phyloP scores from a whole-genome alignment of 73 alveolate species.

The Paramecium tetraurelia region DNA sequence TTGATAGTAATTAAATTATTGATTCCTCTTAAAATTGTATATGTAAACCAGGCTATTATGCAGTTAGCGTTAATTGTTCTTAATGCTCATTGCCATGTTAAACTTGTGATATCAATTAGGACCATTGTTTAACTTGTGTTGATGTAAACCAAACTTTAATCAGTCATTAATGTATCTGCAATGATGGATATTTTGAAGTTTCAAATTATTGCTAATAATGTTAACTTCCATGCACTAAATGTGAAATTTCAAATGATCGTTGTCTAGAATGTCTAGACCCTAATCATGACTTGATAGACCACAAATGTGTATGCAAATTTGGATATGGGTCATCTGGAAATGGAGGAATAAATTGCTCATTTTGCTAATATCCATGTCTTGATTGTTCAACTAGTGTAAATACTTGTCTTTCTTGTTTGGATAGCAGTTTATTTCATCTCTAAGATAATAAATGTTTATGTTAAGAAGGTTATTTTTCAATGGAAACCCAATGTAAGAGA shows the following conservation, averaged over 20 bases:
- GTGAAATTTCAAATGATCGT: neutral
- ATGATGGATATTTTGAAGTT: neutral
- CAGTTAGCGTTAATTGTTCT: neutral
- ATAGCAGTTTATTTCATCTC: neutral
- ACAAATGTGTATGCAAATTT: neutral
- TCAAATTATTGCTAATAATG: neutral
- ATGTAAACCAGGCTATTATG: neutral
- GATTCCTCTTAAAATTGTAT: neutral
- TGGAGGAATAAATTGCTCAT: neutral
- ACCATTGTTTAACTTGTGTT: slow-evolving; percentile 4
- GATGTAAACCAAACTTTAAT: neutral
- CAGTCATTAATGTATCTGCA: neutral
- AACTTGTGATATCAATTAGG: neutral
- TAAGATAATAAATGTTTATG: neutral
- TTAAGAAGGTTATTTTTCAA: neutral
- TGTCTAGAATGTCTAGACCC: neutral
- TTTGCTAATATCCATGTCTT: neutral
- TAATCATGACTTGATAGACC: neutral
- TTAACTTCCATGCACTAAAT: neutral
- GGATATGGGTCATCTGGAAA: neutral
- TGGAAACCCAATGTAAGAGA: neutral
- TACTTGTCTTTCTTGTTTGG: neutral
- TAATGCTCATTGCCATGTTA: neutral
- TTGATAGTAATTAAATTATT: neutral
- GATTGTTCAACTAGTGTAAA: neutral